These are phyloP conservation scores for Acanthamoeba healyi DNA, from an alignment of 208 protist species.

Conservation along the genomic window DNA sequence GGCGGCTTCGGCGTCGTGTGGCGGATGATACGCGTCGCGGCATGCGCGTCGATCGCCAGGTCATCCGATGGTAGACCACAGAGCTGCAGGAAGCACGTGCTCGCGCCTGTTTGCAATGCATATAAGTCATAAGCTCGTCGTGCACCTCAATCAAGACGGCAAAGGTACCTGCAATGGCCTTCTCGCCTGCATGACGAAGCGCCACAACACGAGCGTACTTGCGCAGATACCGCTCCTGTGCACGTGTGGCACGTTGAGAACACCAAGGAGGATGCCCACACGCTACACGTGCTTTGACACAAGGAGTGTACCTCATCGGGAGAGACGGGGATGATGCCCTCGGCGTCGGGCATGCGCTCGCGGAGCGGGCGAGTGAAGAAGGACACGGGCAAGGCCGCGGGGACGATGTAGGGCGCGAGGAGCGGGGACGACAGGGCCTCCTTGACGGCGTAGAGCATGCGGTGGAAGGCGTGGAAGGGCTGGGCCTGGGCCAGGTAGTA, in stretches of 20 bases:
- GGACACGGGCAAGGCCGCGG: neutral
- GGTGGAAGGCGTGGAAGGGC: constrained; percentile 61
- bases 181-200: constrained; percentile 19
- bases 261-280: neutral
- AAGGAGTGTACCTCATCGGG: neutral
- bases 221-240: neutral
- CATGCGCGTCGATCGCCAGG: neutral
- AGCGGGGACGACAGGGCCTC: neutral
- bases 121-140: neutral
- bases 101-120: neutral
- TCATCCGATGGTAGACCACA: constrained; percentile 12
- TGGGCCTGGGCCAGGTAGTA: constrained; percentile 35
- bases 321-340: neutral
- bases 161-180: neutral
- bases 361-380: neutral
- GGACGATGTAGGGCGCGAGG: neutral
- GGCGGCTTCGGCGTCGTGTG: neutral
- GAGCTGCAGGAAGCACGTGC: constrained; percentile 28
- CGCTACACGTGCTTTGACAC: too few species aligned
- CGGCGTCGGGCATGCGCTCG: neutral
- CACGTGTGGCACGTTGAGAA: neutral
- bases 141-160: neutral
- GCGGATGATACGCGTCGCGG: constrained; percentile 13
- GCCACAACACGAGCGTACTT: constrained; percentile 48
- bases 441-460: constrained; percentile 10